These are phyloP conservation scores for Luffa aegyptiaca DNA, from an alignment of 306 rosid species.

Conservation along the genomic window DNA sequence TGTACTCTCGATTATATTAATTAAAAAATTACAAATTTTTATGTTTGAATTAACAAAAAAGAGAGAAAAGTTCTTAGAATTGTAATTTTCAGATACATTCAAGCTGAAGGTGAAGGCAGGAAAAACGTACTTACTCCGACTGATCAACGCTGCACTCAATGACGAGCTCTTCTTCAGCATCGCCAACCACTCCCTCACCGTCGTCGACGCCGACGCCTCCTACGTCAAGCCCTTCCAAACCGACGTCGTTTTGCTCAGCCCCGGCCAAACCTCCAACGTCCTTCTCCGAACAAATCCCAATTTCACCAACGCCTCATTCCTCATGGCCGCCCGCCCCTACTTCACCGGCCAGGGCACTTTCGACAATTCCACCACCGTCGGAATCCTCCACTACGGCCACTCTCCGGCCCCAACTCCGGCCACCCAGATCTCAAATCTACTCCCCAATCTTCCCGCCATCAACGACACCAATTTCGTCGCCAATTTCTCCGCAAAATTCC, in stretches of 20 bases:
- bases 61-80: no score
- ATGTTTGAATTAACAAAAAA: no score
- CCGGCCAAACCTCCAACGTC: conserved; percentile 71
- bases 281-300: conserved; percentile 49
- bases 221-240: conserved; percentile 64
- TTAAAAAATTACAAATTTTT: no score
- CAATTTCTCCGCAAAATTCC: conserved; percentile 33
- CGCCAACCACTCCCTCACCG: conserved; percentile 57
- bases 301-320: conserved; percentile 48
- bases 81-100: conserved; percentile 40
- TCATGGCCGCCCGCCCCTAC: conserved; percentile 56
- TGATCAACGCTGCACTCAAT: conserved; percentile 87
- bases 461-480: conserved; percentile 57
- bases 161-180: conserved; percentile 74
- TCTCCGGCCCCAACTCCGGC: conserved; percentile 21
- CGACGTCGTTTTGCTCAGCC: conserved; percentile 34
- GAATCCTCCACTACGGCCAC: conserved; percentile 44
- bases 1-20: no score
- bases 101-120: conserved; percentile 68
- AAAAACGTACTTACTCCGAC: conserved; percentile 57
- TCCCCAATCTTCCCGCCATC: conserved; percentile 51
- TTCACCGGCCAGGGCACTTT: conserved; percentile 44
- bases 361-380: conserved; percentile 68
- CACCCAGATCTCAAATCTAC: neutral
- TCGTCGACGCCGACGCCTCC: conserved; percentile 65